These are phyloP conservation scores for Pseudomonodictys pantanalensis DNA, from an alignment of 495 filamentous ascomycete genomes.

Conservation along the genomic window DNA sequence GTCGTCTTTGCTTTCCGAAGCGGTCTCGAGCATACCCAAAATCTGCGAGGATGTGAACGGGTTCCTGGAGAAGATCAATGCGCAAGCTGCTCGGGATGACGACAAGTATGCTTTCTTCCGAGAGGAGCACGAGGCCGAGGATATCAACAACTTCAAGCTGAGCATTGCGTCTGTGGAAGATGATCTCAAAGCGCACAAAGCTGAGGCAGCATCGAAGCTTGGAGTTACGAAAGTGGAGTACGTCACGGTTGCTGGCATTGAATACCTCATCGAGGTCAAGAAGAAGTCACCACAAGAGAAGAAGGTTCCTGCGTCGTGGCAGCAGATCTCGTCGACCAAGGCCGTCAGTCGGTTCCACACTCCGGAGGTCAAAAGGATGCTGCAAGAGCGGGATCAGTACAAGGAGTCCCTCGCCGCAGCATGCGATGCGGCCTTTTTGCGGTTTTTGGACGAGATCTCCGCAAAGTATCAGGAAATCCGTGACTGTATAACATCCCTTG, in stretches of 20 bases:
- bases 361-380: conserved; percentile 75
- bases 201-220: conserved; percentile 65
- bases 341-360: conserved; percentile 92
- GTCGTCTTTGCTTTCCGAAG: conserved; percentile 66
- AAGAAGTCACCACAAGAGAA: conserved; percentile 66
- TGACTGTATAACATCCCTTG: conserved; percentile 81
- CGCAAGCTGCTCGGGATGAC: conserved; percentile 75
- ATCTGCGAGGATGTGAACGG: conserved; percentile 66
- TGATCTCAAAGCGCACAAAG: conserved; percentile 74
- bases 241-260: conserved; percentile 79
- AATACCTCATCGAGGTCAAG: conserved; percentile 89
- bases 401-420: conserved; percentile 89
- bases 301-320: conserved; percentile 87
- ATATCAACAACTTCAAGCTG: conserved; percentile 81
- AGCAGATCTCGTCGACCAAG: conserved; percentile 91
- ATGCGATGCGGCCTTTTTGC: conserved; percentile 79
- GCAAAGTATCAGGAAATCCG: conserved; percentile 83
- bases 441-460: conserved; percentile 68
- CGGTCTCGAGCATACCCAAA: conserved; percentile 71
- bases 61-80: conserved; percentile 82
- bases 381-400: conserved; percentile 90
- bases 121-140: conserved; percentile 79
- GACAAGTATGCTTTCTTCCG: conserved; percentile 95
- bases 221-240: conserved; percentile 70
- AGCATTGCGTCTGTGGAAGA: conserved; percentile 88